Evolutionary conservation across 2,329 filamentous ascomycete genomes (phyloP), one percentile per base, ranked within the genome.

Genomic region (Phyllosticta citribraziliensis): DNA sequence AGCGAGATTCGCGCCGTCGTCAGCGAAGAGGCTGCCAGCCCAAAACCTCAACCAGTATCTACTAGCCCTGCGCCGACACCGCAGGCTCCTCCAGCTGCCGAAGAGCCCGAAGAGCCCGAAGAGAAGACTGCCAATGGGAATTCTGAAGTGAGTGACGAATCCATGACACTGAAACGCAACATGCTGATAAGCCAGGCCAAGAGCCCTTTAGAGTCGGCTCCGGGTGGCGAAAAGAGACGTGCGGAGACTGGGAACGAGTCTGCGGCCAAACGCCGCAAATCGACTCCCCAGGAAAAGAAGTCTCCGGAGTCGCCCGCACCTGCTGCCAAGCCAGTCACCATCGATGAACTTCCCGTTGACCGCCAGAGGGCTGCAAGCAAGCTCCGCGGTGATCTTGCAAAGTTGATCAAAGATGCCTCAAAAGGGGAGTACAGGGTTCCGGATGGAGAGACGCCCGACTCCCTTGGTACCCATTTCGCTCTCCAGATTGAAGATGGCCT

Each of bases 401-500:
- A 85, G 59, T 81, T 87, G 62, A 81, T 96, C 62, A 79, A 81
- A n/a, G 74, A 79, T 40, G 84, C 88, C 35, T 82, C 87, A 65
- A 89, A 90, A 72, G 79, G 83, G 60, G 60, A 55, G n/a, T 62
- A 55, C 19, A 55, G 78, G 25, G 75, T 91, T 19, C 81, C 85
- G 1, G 80, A 86, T 57, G 87, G 83, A 55, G 80, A 85, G 60
- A 84, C 84, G 0, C 78, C 83, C 14, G 84, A 87, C 56, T 80
- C 80, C 10, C 77, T 89, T 62, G 86, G 88, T 11, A 86, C 88
- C 69, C 82, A 82, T 22, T 81, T 92, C 54, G 89, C 88, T 14
- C 76, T 96, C 25, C 83, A 90, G 65, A 88, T 97, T 64, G 92
- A 97, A 76, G 84, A 90, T 67, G 80, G 83, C 63, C 76, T 85